Percentiles rank a stretch among this genome's conserved stretches.
phyloP scores from a whole-genome alignment of 2,329 filamentous ascomycete genomes.

The Helminthosporium solani region DNA sequence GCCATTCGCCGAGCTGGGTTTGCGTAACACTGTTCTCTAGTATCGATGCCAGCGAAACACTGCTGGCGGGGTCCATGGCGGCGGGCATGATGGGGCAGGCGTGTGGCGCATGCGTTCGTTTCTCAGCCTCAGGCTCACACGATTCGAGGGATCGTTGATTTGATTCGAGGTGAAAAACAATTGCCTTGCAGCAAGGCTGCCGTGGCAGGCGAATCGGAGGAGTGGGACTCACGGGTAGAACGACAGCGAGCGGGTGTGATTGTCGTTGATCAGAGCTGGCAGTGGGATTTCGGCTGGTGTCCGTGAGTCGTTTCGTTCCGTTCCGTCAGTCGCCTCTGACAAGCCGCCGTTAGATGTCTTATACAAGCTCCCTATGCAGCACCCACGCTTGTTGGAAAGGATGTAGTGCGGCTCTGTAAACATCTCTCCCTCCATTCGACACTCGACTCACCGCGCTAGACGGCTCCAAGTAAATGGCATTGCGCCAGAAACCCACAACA shows the following conservation, averaged over 20 bases:
- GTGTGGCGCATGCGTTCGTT: slow-evolving; percentile 14
- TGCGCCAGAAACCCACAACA: slow-evolving; percentile 3
- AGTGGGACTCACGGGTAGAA: slow-evolving; percentile 15
- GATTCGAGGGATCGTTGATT: slow-evolving; percentile 1
- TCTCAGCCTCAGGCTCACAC: slow-evolving; percentile 14
- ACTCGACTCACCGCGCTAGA: slow-evolving; percentile 2
- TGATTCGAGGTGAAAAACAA: not conserved
- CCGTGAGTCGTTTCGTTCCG: slow-evolving; percentile 13
- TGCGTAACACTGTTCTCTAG: slow-evolving; percentile 23
- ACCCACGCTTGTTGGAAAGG: slow-evolving; percentile 1
- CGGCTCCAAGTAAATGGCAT: slow-evolving; percentile 4
- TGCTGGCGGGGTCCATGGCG: slow-evolving; percentile 7
- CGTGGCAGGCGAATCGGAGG: slow-evolving; percentile 13
- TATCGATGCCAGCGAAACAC: slow-evolving; percentile 20
- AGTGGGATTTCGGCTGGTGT: slow-evolving; percentile 6
- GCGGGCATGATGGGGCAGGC: slow-evolving; percentile 8
- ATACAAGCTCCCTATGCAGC: slow-evolving; percentile 8
- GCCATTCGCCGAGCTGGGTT: slow-evolving; percentile 25
- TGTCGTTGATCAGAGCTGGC: slow-evolving; percentile 3
- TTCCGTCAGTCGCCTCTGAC: slow-evolving; percentile 3
- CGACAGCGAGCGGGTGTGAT: slow-evolving; percentile 3
- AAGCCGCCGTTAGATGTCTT: slow-evolving; percentile 10
- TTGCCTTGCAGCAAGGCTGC: slow-evolving; percentile 6
- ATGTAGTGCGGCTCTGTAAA: slow-evolving; percentile 16
- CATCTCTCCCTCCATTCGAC: slow-evolving; percentile 8